These are phyloP conservation scores for Talaromyces sp. DNA, from an alignment of 2,329 filamentous ascomycete genomes.

Conservation along the genomic window DNA sequence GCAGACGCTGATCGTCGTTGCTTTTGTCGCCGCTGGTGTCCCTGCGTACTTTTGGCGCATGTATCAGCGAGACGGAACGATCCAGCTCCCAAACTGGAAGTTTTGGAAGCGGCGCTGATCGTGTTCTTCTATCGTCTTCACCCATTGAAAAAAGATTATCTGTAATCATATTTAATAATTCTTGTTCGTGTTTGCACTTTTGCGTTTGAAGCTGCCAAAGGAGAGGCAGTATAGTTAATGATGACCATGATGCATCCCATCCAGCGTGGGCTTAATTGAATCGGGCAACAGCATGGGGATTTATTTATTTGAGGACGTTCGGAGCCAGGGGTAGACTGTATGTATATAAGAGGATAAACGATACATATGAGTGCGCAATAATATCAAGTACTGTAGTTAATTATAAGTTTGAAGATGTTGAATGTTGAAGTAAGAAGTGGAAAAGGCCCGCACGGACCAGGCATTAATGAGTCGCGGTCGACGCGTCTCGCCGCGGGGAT, in stretches of 20 bases:
- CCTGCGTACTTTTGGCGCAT: constrained; percentile 88
- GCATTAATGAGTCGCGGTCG: neutral
- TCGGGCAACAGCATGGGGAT: neutral
- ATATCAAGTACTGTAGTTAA: too few relatives aligned
- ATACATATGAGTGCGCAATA: neutral
- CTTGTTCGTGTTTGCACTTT: neutral
- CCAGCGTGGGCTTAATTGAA: neutral
- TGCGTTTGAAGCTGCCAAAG: neutral
- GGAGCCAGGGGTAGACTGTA: neutral
- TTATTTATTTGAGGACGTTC: neutral
- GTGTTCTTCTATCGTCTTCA: neutral
- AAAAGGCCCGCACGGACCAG: neutral
- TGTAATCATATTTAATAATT: neutral
- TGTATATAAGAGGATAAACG: neutral
- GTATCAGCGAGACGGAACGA: constrained; percentile 52
- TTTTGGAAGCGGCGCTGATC: constrained; percentile 37
- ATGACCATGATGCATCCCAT: neutral
- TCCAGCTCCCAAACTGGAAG: constrained; percentile 31
- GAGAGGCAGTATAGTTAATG: neutral
- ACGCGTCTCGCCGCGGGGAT: neutral
- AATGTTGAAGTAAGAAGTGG: neutral
- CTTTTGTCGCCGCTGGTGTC: constrained; percentile 75
- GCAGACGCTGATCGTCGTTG: constrained; percentile 81
- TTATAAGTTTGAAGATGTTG: neutral
- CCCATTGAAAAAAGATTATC: neutral